Base-by-base conservation (phyloP, 306 rosid genomes). In the Lathyrus tuberosus region DNA sequence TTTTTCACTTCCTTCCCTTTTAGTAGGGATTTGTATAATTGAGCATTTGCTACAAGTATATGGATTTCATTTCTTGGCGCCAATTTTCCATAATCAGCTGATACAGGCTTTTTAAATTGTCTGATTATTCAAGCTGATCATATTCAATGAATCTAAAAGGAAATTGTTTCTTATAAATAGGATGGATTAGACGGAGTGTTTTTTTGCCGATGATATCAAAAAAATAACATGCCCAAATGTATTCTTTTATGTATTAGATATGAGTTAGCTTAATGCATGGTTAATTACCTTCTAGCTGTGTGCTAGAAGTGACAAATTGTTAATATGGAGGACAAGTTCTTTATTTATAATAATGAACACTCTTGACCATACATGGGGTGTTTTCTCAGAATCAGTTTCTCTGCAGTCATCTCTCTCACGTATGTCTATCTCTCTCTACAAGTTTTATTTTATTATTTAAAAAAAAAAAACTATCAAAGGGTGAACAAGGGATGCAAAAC, bases 1-100 rank as follows among this genome's bases (percentile, higher is more conserved):
- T 62, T 73, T 33, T 44, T n/a, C 28, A 28, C 57, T 33, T 4
- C 57, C 22, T 4, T 13, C 49, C 60, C 57, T 51, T 42, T 62
- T 31, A 52, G 26, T 53, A 48, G 74, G 77, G 47, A 41, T 78
- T 72, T 83, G 85, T 82, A 76, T 70, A 66, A 73, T 69, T 65
- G 48, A 56, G 74, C 76, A 54, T 47, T 68, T 14, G 61, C 56
- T 22, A 17, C 28, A 33, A 26, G 14, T 73, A 10, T 57, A n/a
- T 28, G 26, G 17, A 67, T 60, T 61, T 31, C 35, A 62, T 67
- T 64, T 65, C 52, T 22, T 28, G 68, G 17, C 77, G 56, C 52
- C 16, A 41, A 69, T 6, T 58, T 48, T 41, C 24, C 13, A 41
- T 73, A 18, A 41, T 35, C 82, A 33, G 10, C 7, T 28, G 59